A percentile compares a stretch with the other conserved stretches of the same genome.
These are phyloP conservation scores for Kwoniella sp. DNA, from an alignment of 768 basidiomycete species.

Conservation along the genomic window DNA sequence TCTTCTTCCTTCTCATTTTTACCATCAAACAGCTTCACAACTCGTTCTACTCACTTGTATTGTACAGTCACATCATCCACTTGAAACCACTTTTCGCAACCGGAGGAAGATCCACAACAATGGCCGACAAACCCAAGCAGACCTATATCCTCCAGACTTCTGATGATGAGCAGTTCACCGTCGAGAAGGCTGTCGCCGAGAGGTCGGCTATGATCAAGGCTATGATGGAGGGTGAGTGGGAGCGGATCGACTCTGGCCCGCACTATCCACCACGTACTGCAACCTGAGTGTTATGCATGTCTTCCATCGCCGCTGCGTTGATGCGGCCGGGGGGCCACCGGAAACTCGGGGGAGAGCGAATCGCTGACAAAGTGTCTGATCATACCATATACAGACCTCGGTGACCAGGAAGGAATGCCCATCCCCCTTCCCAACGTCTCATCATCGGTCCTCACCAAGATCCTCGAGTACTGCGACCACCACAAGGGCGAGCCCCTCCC, in stretches of 20 bases:
- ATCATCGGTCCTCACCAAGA: constrained; percentile 62
- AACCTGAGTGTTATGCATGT: too few species aligned
- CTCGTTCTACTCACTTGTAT: too few species aligned
- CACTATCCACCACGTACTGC: too few species aligned
- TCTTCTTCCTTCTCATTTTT: not conserved
- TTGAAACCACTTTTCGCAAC: too few species aligned
- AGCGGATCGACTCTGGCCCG: not conserved
- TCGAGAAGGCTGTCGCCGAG: constrained; percentile 92
- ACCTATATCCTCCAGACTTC: constrained; percentile 60
- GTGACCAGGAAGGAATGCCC: constrained; percentile 36
- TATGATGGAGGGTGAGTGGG: constrained; percentile 87
- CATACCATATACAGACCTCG: constrained; percentile 39
- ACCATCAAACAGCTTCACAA: not conserved
- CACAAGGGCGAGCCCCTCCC: constrained; percentile 97
- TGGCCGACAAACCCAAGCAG: constrained; percentile 35
- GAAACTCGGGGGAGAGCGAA: too few species aligned
- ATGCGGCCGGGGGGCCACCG: too few species aligned
- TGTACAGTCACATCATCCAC: too few species aligned
- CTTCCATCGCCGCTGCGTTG: too few species aligned
- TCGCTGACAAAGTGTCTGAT: not conserved
- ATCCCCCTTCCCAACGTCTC: constrained; percentile 55
- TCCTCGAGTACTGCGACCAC: constrained; percentile 98
- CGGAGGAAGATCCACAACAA: too few species aligned
- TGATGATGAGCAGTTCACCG: constrained; percentile 90
- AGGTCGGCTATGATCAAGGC: constrained; percentile 97